Evolutionary conservation across 2,329 filamentous ascomycete genomes (phyloP), one percentile per base, ranked within the genome.

Genomic region (Cylindrodendrum hubeiense): DNA sequence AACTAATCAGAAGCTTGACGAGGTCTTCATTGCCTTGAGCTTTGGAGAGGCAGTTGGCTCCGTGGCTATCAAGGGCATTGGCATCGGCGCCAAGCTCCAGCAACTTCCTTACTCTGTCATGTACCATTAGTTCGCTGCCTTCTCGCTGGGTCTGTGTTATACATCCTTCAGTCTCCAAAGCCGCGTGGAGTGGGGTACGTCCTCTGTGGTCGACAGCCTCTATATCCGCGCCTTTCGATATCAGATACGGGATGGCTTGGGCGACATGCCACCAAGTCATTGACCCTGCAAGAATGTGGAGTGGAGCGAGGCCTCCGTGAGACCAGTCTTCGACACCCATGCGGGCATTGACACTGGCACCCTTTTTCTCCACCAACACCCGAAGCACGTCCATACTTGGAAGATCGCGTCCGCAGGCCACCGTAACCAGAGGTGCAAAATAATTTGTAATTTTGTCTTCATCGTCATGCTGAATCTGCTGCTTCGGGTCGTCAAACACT

Each of bases 351-450:
- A 67, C 24, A 34, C 57, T 22, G 3, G 54, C 57, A 0, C 28
- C 44, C 22, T 71, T 72, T 28, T 68, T 61, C 46, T 71, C 68
- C 21, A 72, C 63, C 24, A 72, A 44, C 2, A 69, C 30, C 7
- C 57, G 56, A 37, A 72, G 41, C n/a, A 63, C 53, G 13, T 62
- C 63, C 63, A 72, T 70, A 10, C 69, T 72, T 19, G 67, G 66
- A 22, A 63, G 28, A 24, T n/a, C 21, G n/a, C 60, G 46, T 6
- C 22, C 13, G 34, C 65, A 70, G 28, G 69, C 67, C 17, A 26
- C 22, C 6, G 53, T 17, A 26, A 67, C 26, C 19, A 69, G 43
- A 28, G 63, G 46, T 1, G 55, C 39, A 15, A 53, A n/a, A n/a
- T n/a, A n/a, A n/a, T n/a, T n/a, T n/a, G n/a, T n/a, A n/a, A n/a